Evolutionary conservation across 1,284 basidiomycete species (phyloP), one percentile per base, ranked within the genome.

Genomic region (Tilletia indica): DNA sequence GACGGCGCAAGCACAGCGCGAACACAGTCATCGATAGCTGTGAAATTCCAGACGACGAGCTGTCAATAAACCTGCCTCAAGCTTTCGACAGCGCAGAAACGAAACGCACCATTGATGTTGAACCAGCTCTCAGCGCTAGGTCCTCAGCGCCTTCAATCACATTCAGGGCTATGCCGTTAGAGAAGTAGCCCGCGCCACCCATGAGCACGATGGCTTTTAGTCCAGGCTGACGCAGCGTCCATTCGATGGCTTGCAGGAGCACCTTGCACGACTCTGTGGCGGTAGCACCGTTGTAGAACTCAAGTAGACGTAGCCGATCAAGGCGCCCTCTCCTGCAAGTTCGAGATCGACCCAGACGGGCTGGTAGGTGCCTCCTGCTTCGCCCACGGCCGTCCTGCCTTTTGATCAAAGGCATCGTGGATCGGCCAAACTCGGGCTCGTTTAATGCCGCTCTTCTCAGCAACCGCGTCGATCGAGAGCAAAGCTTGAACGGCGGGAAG

Each of bases 281-380:
- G 68, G 83, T 85, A 1, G 86, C 86, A 14, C 86, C 86, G 71
- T 87, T 87, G 74, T 87, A 87, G 71, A 86, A 87, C 72, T 86
- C 84, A 75, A 86, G 73, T 86, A 85, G 21, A 87, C 83, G 71
- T 85, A 83, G 72, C 84, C 85, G 31, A 82, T 78, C 36, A 81
- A 67, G 12, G 74, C 78, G 16, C 77, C 79, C 4, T 77, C 78
- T n/a, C 80, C 67, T 11, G 66, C 21, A 25, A 79, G 72, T n/a
- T 85, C 75, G 6, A 81, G 77, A 49, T 84, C 85, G 21, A 87
- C 83, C 79, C 82, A 86, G 1, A 86, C 84, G 72, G 86, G 84
- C 77, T 87, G 86, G 79, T 85, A 86, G 14, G 84, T 86, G 25
- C 85, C 1, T 67, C 64, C 1, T 73, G 74, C 12, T 68, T 72